phyloP scores from a whole-genome alignment of 2,329 filamentous ascomycete genomes.

The Xylaria hypoxylon region DNA sequence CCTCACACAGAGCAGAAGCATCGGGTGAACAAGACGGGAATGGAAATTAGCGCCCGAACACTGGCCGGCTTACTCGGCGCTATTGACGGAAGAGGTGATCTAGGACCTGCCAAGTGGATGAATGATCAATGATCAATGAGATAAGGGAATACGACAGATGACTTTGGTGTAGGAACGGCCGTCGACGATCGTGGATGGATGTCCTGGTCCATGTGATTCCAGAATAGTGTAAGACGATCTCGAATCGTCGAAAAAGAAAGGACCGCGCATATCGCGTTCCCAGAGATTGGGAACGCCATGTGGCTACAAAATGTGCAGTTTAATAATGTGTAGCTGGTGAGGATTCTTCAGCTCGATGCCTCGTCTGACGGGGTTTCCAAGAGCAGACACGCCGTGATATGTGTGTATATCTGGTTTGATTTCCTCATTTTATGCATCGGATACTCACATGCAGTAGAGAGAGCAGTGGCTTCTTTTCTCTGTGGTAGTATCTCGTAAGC shows the following conservation, averaged over 20 bases:
- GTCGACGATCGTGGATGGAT: not conserved
- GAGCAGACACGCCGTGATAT: not conserved
- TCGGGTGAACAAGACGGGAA: conserved; percentile 9
- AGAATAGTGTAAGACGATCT: not conserved
- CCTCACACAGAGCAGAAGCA: not conserved
- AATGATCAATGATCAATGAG: not conserved
- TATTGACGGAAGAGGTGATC: conserved; percentile 12
- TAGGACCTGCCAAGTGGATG: not conserved
- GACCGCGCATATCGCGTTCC: conserved; percentile 31
- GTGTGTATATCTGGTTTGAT: too few relatives aligned
- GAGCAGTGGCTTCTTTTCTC: too few relatives aligned
- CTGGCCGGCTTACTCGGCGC: conserved; percentile 13
- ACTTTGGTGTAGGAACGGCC: not conserved
- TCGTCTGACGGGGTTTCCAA: not conserved
- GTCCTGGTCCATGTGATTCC: conserved; percentile 24
- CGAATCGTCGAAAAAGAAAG: conserved; percentile 26
- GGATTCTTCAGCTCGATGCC: not conserved
- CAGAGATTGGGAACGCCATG: conserved; percentile 25
- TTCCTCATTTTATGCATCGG: too few relatives aligned
- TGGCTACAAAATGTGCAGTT: conserved; percentile 22
- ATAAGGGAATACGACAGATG: not conserved
- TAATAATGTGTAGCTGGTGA: conserved; percentile 4
- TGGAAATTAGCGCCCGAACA: conserved; percentile 4
- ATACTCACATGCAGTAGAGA: too few relatives aligned
- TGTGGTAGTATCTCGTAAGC: too few relatives aligned